Conservation (phyloP, 2,329 filamentous ascomycete genomes). For the Penicillium sp. region DNA sequence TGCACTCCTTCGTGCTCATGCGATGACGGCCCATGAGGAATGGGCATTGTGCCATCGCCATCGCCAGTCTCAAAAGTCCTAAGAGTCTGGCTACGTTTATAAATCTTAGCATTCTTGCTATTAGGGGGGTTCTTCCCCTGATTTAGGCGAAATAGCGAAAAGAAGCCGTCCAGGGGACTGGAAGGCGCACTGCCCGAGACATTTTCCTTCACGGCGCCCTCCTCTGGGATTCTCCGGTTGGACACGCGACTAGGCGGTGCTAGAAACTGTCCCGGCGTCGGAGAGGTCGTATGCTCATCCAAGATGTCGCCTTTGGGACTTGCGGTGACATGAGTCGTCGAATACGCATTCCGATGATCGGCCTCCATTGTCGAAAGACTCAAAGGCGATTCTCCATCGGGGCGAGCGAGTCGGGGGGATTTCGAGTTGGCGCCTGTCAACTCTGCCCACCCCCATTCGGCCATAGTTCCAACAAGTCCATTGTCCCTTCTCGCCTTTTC, state of each 20-base stretch:
- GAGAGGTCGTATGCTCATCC: slow-evolving; percentile 9
- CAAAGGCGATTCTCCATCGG: slow-evolving; percentile 24
- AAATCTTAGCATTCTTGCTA: slow-evolving; percentile 58
- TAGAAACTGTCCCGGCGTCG: slow-evolving; percentile 20
- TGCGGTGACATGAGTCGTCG: slow-evolving; percentile 17
- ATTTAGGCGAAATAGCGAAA: slow-evolving; percentile 70
- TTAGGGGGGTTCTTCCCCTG: slow-evolving; percentile 49
- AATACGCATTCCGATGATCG: neutral
- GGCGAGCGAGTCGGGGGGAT: slow-evolving; percentile 47
- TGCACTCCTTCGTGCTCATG: slow-evolving; percentile 51
- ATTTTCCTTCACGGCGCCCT: slow-evolving; percentile 13
- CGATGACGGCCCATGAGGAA: slow-evolving; percentile 50
- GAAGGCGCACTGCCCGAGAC: slow-evolving; percentile 28
- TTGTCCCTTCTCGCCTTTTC: slow-evolving; percentile 92
- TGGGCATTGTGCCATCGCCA: slow-evolving; percentile 19
- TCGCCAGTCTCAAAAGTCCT: slow-evolving; percentile 24
- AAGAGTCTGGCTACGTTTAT: slow-evolving; percentile 74
- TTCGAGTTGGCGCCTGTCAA: slow-evolving; percentile 67
- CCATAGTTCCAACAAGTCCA: slow-evolving; percentile 86
- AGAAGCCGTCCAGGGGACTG: slow-evolving; percentile 60
- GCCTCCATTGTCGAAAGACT: slow-evolving; percentile 10
- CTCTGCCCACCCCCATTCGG: slow-evolving; percentile 93
- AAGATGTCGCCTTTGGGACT: slow-evolving; percentile 5
- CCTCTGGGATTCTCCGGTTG: slow-evolving; percentile 1
- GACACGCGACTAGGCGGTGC: slow-evolving; percentile 13